Percentiles rank a stretch among this genome's conserved stretches.
Conservation (phyloP, 192 early-diverging fungal genomes). For the Funneliformis mosseae region DNA sequence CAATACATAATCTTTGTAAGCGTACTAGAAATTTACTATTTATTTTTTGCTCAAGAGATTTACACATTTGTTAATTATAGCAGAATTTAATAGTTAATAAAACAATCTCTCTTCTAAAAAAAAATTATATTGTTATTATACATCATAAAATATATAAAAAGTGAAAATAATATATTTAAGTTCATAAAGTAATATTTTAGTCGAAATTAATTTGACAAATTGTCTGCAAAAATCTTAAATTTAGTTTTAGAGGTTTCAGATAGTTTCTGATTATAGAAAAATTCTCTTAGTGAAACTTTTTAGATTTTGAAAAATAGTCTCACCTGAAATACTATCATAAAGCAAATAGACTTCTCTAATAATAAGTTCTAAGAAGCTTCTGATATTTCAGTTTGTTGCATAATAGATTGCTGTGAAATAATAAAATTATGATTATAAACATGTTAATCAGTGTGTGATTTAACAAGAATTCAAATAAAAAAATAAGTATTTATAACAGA, state of each 20-base stretch:
- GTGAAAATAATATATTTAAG: not conserved
- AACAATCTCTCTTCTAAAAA: constrained; percentile 6
- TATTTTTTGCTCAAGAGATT: constrained; percentile 3
- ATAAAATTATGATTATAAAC: constrained; percentile 21
- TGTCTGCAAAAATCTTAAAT: no score
- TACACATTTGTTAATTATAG: not conserved
- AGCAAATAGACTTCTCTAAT: constrained; percentile 11
- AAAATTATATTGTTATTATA: not conserved
- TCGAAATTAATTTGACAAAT: no score
- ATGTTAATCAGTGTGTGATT: constrained; percentile 21
- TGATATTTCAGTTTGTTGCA: constrained; percentile 20
- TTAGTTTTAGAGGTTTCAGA: no score
- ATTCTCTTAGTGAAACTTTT: no score
- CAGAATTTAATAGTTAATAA: constrained; percentile 21
- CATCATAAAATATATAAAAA: not conserved
- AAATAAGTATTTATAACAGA: constrained; percentile 24
- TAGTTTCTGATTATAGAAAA: no score
- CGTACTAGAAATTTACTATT: constrained; percentile 2
- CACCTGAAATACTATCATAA: no score
- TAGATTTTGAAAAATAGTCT: no score
- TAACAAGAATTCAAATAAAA: constrained; percentile 18
- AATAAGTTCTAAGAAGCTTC: constrained; percentile 32
- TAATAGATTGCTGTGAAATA: constrained; percentile 28
- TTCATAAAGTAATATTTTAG: no score
- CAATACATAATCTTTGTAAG: constrained; percentile 6